phyloP scores from a whole-genome alignment of 148 eudicot genomes.

The Vaccinium corymbosum region DNA sequence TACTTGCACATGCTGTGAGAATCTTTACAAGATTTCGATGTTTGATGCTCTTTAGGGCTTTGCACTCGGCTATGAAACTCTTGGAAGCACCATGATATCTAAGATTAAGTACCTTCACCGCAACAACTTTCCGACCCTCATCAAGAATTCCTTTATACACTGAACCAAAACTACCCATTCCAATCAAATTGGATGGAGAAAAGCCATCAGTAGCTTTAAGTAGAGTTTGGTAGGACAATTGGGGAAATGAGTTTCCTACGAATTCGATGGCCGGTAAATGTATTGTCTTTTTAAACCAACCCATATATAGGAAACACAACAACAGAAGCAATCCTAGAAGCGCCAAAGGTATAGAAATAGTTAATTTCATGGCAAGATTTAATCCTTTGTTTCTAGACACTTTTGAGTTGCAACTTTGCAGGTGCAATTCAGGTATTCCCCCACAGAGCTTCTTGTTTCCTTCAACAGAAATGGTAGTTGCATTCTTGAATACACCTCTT shows the following conservation, averaged over 20 bases:
- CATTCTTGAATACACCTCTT: neutral
- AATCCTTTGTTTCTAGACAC: neutral
- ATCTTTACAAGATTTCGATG: neutral
- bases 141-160: neutral
- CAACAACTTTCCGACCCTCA: neutral
- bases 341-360: neutral
- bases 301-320: neutral
- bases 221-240: neutral
- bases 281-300: neutral
- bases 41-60: neutral
- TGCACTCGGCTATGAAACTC: neutral
- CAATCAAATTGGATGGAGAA: no score
- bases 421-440: constrained; percentile 1
- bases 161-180: neutral
- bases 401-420: neutral
- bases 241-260: neutral
- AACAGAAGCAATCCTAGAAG: neutral
- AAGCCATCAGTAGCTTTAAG: neutral
- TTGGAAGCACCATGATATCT: neutral
- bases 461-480: neutral
- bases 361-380: neutral
- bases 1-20: neutral
- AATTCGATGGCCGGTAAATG: neutral
- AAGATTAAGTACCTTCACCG: neutral
- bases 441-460: constrained; percentile 16